Base-by-base conservation (phyloP, 495 filamentous ascomycete genomes). In the Podospora anserina region DNA sequence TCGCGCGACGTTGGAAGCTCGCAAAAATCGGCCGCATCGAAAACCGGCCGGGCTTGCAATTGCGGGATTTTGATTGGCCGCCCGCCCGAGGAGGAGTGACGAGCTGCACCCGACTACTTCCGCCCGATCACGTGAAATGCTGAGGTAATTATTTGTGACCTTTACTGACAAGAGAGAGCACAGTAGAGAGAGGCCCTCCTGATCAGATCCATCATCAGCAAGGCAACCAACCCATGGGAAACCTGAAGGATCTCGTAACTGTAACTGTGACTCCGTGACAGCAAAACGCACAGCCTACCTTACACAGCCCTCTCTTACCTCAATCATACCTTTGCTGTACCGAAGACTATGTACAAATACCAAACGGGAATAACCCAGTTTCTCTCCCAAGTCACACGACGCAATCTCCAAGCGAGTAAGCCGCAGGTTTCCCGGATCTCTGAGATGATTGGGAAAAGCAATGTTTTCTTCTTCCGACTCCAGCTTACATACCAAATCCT, bases 11-110 rank as follows among this genome's bases (percentile, higher is more conserved):
- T 78, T 74, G 76, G 71, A 74, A 74, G 74, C 72, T 72, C 61
- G 68, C 72, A 74, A 78, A 78, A 77, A 74, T 77, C 75, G 74
- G 76, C 67, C 61, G 5, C 70, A 72, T 72, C 70, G 79, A 81
- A 77, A 81, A 81, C 78, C 73, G 75, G 73, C 79, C 72, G 77
- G 76, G 74, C 77, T 70, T 75, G 72, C 77, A 84, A 83, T 83
- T 82, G 81, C 66, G 63, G 30, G 62, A 68, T 63, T 74, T 72
- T 80, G 77, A 84, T 84, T 84, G 81, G 82, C 66, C 69, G 63
- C 34, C 61, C 61, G 55, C 55, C 55, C 55, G 55, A 20, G n/a
- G 55, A 20, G n/a, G 23, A 23, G 55, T 26, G 23, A 26, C 55
- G n/a, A 58, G 13, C 39, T 49, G 39, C 30, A 49, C 39, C 55